Conservation (phyloP, 148 eudicot species). For the Fagopyrum esculentum region DNA sequence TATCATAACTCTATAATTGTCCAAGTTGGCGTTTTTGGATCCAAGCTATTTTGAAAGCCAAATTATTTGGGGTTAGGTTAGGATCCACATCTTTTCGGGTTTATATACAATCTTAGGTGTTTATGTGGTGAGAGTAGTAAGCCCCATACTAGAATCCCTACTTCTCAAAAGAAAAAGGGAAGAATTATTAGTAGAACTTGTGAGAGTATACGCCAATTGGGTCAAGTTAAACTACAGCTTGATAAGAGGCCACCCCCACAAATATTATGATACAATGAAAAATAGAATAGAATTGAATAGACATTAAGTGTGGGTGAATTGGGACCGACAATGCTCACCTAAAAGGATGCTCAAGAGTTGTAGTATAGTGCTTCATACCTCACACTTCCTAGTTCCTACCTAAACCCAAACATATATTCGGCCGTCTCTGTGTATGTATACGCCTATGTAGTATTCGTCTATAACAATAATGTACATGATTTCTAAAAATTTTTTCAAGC, state of each 20-base stretch:
- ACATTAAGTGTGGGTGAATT: neutral
- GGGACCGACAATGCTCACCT: constrained; percentile 10
- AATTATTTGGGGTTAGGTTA: neutral
- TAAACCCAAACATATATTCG: neutral
- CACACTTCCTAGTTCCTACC: neutral
- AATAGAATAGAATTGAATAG: neutral
- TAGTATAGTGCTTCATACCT: neutral
- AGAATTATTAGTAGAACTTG: neutral
- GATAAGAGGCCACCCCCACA: neutral
- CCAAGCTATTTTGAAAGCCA: neutral
- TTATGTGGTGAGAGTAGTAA: neutral
- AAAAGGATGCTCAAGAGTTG: neutral
- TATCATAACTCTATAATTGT: neutral
- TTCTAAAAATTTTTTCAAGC: no score
- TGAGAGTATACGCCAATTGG: neutral
- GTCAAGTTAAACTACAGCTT: neutral
- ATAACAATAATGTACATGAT: no score
- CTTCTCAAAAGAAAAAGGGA: neutral
- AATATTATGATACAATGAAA: neutral
- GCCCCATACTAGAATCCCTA: neutral
- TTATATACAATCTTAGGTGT: neutral
- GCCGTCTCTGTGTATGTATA: no score
- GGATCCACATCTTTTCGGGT: neutral
- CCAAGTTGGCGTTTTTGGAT: neutral
- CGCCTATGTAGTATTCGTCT: no score